Conservation (phyloP, 2,329 filamentous ascomycete genomes). For the Xylariales sp. region DNA sequence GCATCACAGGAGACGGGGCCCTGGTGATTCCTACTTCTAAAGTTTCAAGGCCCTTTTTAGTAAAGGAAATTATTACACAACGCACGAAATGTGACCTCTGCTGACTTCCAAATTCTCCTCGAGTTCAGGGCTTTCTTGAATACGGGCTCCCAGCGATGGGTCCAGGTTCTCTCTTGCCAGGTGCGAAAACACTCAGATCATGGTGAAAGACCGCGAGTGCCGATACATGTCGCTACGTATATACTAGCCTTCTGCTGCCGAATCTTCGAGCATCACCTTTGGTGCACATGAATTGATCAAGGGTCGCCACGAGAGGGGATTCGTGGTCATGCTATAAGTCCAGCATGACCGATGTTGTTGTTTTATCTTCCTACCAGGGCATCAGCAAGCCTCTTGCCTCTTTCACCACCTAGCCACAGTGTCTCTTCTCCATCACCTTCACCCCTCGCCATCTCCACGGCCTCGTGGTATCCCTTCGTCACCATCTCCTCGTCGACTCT, state of each 20-base stretch:
- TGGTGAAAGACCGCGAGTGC: not conserved
- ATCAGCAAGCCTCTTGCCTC: conserved; percentile 46
- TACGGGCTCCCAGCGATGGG: not conserved
- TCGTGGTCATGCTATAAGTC: too few relatives aligned
- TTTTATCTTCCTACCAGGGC: conserved; percentile 27
- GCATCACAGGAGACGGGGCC: too few relatives aligned
- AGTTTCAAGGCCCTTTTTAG: too few relatives aligned
- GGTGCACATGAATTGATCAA: too few relatives aligned
- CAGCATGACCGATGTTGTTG: conserved; percentile 11
- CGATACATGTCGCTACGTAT: conserved; percentile 1
- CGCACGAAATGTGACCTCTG: too few relatives aligned
- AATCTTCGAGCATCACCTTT: not conserved
- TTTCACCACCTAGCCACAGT: conserved; percentile 56
- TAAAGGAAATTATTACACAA: too few relatives aligned
- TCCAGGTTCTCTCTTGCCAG: not conserved
- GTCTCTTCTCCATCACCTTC: conserved; percentile 52
- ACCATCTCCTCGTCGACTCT: conserved; percentile 90
- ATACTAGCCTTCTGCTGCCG: not conserved
- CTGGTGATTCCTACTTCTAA: too few relatives aligned
- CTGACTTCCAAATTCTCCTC: not conserved
- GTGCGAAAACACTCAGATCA: conserved; percentile 2
- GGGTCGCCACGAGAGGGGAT: too few relatives aligned
- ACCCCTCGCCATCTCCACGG: conserved; percentile 66
- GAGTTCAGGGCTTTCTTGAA: not conserved
- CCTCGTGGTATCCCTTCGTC: conserved; percentile 74